These are phyloP conservation scores for Thermothelomyces thermophilus DNA, from an alignment of 2,329 filamentous ascomycete species.

Conservation along the genomic window DNA sequence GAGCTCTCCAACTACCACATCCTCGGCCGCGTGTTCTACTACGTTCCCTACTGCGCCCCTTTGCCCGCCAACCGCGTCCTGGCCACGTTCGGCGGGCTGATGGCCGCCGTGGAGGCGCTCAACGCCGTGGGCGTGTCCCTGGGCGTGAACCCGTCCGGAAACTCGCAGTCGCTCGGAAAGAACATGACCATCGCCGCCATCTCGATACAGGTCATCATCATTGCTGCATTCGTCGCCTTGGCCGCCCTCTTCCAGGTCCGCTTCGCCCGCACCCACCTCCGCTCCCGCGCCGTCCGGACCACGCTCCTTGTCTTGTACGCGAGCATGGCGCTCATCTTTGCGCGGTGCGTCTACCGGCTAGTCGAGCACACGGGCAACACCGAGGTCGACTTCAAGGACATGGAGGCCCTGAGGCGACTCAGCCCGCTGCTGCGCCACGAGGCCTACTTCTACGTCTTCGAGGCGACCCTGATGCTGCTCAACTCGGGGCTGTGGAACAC, in stretches of 20 bases:
- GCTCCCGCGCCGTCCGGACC: slow-evolving; percentile 17
- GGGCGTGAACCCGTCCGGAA: slow-evolving; percentile 31
- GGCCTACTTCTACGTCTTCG: slow-evolving; percentile 42
- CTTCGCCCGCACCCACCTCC: slow-evolving; percentile 23
- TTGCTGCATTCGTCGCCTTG: slow-evolving; percentile 39
- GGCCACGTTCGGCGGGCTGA: slow-evolving; percentile 41
- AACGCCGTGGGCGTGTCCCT: slow-evolving; percentile 39
- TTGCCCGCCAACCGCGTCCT: slow-evolving; percentile 41
- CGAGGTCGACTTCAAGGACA: slow-evolving; percentile 29
- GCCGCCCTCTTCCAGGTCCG: slow-evolving; percentile 40
- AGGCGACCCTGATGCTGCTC: slow-evolving; percentile 35
- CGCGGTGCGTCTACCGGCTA: slow-evolving; percentile 44
- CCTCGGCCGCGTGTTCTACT: slow-evolving; percentile 54
- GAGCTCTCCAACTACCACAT: slow-evolving; percentile 60
- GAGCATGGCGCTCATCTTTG: slow-evolving; percentile 38
- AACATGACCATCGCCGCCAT: slow-evolving; percentile 34
- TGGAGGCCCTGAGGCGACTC: slow-evolving; percentile 26
- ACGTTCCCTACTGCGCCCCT: slow-evolving; percentile 54
- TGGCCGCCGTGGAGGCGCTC: slow-evolving; percentile 40
- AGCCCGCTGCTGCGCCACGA: slow-evolving; percentile 36
- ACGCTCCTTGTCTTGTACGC: slow-evolving; percentile 37
- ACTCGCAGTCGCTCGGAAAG: slow-evolving; percentile 31
- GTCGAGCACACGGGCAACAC: slow-evolving; percentile 41
- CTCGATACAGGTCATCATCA: slow-evolving; percentile 27
- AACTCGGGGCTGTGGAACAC: slow-evolving; percentile 36